Base-by-base conservation (phyloP, 495 filamentous ascomycete genomes). In the Pyrenula massariospora region DNA sequence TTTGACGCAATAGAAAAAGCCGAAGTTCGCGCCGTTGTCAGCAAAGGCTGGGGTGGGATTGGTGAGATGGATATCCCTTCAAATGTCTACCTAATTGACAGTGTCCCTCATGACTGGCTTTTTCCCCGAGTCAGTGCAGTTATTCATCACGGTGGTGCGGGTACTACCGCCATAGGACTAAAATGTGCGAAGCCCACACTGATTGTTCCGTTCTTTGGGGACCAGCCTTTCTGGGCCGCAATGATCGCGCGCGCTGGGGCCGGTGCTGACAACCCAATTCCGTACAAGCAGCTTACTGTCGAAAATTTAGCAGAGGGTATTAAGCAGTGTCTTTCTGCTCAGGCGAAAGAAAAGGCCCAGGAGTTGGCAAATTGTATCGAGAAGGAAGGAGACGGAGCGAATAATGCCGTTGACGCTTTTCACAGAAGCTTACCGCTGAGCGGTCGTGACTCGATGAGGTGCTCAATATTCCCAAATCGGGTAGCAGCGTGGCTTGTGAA, bases 181-280 rank as follows among this genome's bases (percentile, higher is more conserved):
- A 66, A 71, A 0, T 73, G 74, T 50, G 82, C 77, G 3, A 63
- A 70, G n/a, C 82, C 84, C 0, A 87, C 82, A 0, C 68, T 73
- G 3, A 77, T 87, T 3, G 73, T 87, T 0, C 83, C 83, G 0
- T 86, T 87, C 62, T 85, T 86, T 60, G 82, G 82, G 47, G 84
- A 87, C 62, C 89, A 95, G 68, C 77, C 81, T 15, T 93, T 93
- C 66, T 95, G 89, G 89, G 89, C 87, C 10, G 67, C 75, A 2
- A 89, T 89, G 81, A 75, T 91, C 2, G 77, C 77, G 0, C 73
- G 72, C 21, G 76, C 82, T 1, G 78, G 80, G 2, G 87, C 87
- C 12, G 89, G 89, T 0, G 50, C 79, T 86, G 1, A 68, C 8
- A 11, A 76, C 24, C 83, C 87, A 1, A 79, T 91, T n/a, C 86